Conservation (phyloP, 225 moss, liverwort and hornwort genomes). For the Sphagnum contortum region DNA sequence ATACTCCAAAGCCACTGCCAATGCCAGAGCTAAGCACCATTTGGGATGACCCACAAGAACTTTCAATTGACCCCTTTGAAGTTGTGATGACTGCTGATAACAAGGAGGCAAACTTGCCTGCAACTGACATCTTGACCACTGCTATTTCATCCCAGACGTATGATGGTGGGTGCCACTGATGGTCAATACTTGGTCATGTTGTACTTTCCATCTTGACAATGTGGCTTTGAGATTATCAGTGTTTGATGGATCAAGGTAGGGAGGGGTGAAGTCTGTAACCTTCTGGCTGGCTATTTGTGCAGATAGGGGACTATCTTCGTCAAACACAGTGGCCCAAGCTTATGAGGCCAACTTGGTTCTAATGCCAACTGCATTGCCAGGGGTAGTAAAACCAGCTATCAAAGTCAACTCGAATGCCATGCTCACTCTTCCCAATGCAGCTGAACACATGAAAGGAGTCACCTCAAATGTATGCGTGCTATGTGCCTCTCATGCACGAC, state of each 20-base stretch:
- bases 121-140: background rate
- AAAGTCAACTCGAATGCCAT: constrained; percentile 33
- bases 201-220: background rate
- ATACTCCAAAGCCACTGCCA: constrained; percentile 29
- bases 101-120: constrained; percentile 5
- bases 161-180: constrained; percentile 19
- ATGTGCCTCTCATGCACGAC: constrained; percentile 7
- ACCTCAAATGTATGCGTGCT: constrained; percentile 25
- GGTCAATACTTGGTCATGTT: background rate
- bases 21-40: constrained; percentile 53
- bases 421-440: constrained; percentile 19
- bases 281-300: constrained; percentile 2
- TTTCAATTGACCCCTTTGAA: constrained; percentile 16
- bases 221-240: background rate
- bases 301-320: constrained; percentile 23
- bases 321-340: constrained; percentile 27
- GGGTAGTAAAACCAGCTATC: constrained; percentile 33
- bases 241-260: background rate
- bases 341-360: constrained; percentile 22
- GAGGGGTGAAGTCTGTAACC: background rate
- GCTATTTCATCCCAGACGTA: constrained; percentile 9
- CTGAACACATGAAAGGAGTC: constrained; percentile 8
- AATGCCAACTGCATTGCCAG: constrained; percentile 39
- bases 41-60: constrained; percentile 40
- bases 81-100: constrained; percentile 1